Evolutionary conservation across 1,284 basidiomycete species (phyloP).

Genomic region (Trichosporon sp.): DNA sequence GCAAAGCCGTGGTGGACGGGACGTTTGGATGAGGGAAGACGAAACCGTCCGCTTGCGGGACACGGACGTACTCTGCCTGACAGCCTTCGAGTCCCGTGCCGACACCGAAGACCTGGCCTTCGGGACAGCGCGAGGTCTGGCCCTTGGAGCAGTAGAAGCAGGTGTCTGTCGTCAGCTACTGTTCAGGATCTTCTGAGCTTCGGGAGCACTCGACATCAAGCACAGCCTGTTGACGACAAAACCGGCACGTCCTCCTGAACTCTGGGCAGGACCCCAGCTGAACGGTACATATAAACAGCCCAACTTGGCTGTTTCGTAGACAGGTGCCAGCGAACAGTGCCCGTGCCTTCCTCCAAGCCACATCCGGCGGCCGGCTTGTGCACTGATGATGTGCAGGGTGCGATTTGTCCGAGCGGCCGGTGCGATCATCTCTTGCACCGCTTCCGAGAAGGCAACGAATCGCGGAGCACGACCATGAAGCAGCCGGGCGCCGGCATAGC

Average conservation of each 20-base stretch:
- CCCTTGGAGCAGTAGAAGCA: constrained; percentile 61
- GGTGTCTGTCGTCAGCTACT: constrained; percentile 19
- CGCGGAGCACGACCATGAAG: too few relatives aligned
- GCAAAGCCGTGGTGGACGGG: constrained; percentile 41
- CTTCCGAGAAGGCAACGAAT: too few relatives aligned
- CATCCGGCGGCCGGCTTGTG: too few relatives aligned
- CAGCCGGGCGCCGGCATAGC: too few relatives aligned
- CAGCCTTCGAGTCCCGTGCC: constrained; percentile 52
- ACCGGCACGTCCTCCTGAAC: too few relatives aligned
- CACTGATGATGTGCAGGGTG: too few relatives aligned
- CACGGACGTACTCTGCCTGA: constrained; percentile 79
- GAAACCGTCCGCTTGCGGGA: constrained; percentile 54
- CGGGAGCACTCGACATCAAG: neutral
- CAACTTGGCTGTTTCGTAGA: neutral
- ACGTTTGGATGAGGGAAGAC: constrained; percentile 46
- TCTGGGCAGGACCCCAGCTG: too few relatives aligned
- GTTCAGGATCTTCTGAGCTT: neutral
- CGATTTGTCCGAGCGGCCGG: too few relatives aligned
- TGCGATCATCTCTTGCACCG: too few relatives aligned
- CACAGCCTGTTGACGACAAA: too few relatives aligned
- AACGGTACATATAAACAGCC: too few relatives aligned
- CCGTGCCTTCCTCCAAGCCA: neutral
- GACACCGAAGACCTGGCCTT: constrained; percentile 51
- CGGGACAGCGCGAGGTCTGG: constrained; percentile 67
- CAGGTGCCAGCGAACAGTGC: neutral